Percentiles rank a stretch among this genome's conserved stretches.
These are phyloP conservation scores for Exophiala bonariae DNA, from an alignment of 2,329 filamentous ascomycete species.

Conservation along the genomic window DNA sequence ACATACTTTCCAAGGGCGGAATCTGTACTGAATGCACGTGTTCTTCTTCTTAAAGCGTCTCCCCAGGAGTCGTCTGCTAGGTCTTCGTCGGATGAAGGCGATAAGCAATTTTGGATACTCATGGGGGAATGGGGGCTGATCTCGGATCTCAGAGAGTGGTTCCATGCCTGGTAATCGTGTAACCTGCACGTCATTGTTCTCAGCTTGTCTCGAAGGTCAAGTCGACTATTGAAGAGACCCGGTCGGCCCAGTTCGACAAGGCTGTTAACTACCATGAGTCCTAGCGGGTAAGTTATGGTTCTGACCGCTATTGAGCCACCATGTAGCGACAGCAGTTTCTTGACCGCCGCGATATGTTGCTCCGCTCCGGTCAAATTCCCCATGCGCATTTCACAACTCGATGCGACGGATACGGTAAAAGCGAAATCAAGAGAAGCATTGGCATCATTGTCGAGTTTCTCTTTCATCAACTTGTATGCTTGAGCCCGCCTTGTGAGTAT, in stretches of 20 bases:
- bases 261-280: conserved; percentile 9
- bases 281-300: conserved; percentile 3
- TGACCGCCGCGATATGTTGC: conserved; percentile 7
- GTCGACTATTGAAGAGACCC: background rate
- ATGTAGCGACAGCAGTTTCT: conserved; percentile 1
- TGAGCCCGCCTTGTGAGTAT: conserved; percentile 1
- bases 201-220: too few relatives aligned
- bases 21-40: conserved; percentile 2
- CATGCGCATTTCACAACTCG: conserved; percentile 7
- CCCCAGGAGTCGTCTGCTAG: too few relatives aligned
- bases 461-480: conserved; percentile 8
- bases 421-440: conserved; percentile 3
- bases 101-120: too few relatives aligned
- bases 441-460: background rate
- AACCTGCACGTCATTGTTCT: background rate
- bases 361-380: conserved; percentile 1
- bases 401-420: conserved; percentile 4
- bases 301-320: conserved; percentile 3
- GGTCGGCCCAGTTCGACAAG: conserved; percentile 5
- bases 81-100: background rate
- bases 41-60: background rate
- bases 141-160: background rate
- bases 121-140: too few relatives aligned
- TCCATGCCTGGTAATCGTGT: background rate
- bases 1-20: conserved; percentile 8